Conservation (phyloP, 177 flowering plant species). For the Vitis hybrid region DNA sequence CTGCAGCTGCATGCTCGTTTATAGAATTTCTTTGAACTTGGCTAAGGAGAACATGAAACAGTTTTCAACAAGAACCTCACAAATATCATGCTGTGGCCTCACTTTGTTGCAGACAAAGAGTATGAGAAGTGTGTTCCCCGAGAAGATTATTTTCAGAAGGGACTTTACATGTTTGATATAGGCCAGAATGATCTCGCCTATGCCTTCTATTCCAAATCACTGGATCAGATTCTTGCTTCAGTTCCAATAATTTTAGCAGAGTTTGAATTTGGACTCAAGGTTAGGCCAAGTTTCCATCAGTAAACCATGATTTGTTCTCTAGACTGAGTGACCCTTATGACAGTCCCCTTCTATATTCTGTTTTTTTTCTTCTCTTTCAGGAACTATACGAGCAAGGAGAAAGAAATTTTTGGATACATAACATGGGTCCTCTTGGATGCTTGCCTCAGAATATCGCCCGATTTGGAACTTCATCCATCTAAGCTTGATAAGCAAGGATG, state of each 20-base stretch:
- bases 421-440: slow-evolving; percentile 93
- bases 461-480: slow-evolving; percentile 69
- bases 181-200: slow-evolving; percentile 96
- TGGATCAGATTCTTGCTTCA: slow-evolving; percentile 79
- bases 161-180: slow-evolving; percentile 87
- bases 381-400: slow-evolving; percentile 38
- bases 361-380: too few species aligned
- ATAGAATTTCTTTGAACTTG: too few species aligned
- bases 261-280: slow-evolving; percentile 77
- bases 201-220: slow-evolving; percentile 77
- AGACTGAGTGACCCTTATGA: too few species aligned
- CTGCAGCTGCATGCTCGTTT: too few species aligned
- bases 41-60: too few species aligned
- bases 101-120: slow-evolving; percentile 38
- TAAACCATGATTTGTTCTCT: too few species aligned
- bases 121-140: slow-evolving; percentile 46
- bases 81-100: too few species aligned
- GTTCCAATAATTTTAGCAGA: slow-evolving; percentile 71
- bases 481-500: slow-evolving; percentile 85
- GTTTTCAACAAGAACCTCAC: too few species aligned
- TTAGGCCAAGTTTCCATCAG: slow-evolving; percentile 14
- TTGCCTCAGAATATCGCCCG: slow-evolving; percentile 71
- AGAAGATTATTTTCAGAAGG: slow-evolving; percentile 55
- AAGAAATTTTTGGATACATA: slow-evolving; percentile 88
- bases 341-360: too few species aligned